Base-by-base conservation (phyloP, 2,329 filamentous ascomycete genomes). In the Cytospora piceae region DNA sequence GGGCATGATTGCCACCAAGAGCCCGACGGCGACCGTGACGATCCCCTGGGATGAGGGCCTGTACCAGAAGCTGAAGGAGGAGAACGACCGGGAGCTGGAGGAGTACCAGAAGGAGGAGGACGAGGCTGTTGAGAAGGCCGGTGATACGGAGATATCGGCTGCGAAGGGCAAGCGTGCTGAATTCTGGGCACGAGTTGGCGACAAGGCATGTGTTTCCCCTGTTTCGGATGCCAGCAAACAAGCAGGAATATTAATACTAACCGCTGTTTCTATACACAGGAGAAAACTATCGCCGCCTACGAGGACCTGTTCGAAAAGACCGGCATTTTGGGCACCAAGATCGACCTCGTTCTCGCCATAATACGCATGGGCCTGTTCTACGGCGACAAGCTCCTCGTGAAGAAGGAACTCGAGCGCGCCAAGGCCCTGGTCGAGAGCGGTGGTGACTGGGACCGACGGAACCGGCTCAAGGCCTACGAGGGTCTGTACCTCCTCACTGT, bases 391-490 rank as follows among this genome's bases (percentile, higher is more conserved):
- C 78, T 90, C 51, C 87, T 95, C 63, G 94, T 97, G 58, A 96
- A 96, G 87, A 97, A 96, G 85, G 92, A 93, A 67, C 87, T 98
- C 56, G 93, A 97, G 74, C 90, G 94, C 53, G 94, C 94, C 72
- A 93, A 92, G 80, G 86, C 91, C 4, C 85, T 99, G 59, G 94
- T 99, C 39, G 95, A 99, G 76, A 91, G 91, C 70, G 95, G 95
- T 71, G 95, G 95, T 77, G 95, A 99, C 79, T 99, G 95, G 95
- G 95, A 99, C 78, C 91, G 95, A 70, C 90, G 95, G 77, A 99
- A 99, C 83, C 90, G 95, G 68, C 88, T 99, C 74, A 99, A 99
- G 89, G 95, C 95, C 71, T 99, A 99, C 85, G 93, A 96, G 77
- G 95, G 95, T 69, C 85, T 99, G 64, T 91, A 98, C 76, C 87